Evolutionary conservation across 2,329 filamentous ascomycete species (phyloP), one percentile per base, ranked within the genome.

Genomic region (Xylariaceae sp.): DNA sequence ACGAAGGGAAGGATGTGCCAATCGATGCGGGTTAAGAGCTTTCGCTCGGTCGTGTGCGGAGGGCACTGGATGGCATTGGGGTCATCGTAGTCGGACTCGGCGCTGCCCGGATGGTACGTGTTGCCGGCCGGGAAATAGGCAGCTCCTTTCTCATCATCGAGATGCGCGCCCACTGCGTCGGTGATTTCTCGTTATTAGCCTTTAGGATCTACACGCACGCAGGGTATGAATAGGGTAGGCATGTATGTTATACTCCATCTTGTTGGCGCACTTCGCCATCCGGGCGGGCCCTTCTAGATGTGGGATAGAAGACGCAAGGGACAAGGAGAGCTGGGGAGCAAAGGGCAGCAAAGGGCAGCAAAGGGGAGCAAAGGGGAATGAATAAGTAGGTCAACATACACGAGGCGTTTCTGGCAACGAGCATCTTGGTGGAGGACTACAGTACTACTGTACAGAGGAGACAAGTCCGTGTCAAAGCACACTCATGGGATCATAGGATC

Each of bases 1-100:
- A 92, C 75, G 61, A 86, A 87, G 0, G 88, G 88, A 50, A 92
- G 74, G 50, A 92, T 77, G 61, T 80, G 83, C 60, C 84, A 68
- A 68, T 91, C 88, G 65, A 91, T 85, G 71, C 85, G 87, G 58
- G 77, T 71, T 73, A 89, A 79, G 56, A 92, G 75, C 64, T 76
- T 80, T 60, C 77, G 74, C 72, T 90, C 86, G 2, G 80, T 83
- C 3, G 80, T 83, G 67, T 80, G 76, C 50, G 77, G 62, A 35
- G 80, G 80, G 57, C 77, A 80, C 47, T 50, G 65, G 26, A 74
- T 65, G 43, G 60, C 29, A 8, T 45, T 55, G 42, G 67, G 55
- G 45, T 70, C 68, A 51, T 70, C 67, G 56, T 68, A 67, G 51
- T 67, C 65, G 50, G 59, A 53, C 39, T 65, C 65, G 55, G 58